phyloP scores from a whole-genome alignment of 202 grass and related monocot genomes.

The Digitaria exilis region DNA sequence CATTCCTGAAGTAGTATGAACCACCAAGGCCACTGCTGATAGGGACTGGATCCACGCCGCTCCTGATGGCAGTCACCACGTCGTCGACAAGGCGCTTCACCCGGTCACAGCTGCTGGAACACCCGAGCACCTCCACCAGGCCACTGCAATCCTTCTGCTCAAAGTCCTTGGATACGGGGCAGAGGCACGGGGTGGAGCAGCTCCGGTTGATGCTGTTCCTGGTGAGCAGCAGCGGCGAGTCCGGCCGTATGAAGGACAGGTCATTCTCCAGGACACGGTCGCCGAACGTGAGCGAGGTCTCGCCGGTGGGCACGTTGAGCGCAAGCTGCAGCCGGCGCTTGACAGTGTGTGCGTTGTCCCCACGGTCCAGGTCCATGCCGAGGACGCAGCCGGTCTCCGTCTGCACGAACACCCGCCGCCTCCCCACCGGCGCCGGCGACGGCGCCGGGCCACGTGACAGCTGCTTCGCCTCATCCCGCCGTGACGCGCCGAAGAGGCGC shows the following conservation, averaged over 20 bases:
- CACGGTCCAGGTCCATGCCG: constrained; percentile 74
- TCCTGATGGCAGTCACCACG: constrained; percentile 57
- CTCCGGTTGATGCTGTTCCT: constrained; percentile 79
- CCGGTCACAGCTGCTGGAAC: constrained; percentile 50
- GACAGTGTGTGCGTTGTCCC: constrained; percentile 78
- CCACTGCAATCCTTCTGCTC: constrained; percentile 58
- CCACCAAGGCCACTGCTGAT: constrained; percentile 76
- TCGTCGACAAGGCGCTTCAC: constrained; percentile 66
- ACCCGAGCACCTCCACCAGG: constrained; percentile 71
- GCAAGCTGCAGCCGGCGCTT: constrained; percentile 82
- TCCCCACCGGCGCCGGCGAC: constrained; percentile 42
- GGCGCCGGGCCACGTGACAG: background rate
- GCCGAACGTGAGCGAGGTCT: constrained; percentile 81
- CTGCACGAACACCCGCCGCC: constrained; percentile 81
- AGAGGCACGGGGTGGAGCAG: constrained; percentile 83
- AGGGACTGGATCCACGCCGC: constrained; percentile 63
- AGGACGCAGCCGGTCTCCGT: constrained; percentile 82
- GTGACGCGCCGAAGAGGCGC: constrained; percentile 33
- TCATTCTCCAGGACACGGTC: constrained; percentile 79
- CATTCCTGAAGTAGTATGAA: constrained; percentile 78
- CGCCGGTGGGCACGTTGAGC: constrained; percentile 78
- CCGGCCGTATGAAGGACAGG: constrained; percentile 58
- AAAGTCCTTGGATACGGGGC: constrained; percentile 50
- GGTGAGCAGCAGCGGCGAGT: constrained; percentile 77
- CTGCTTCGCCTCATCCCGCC: constrained; percentile 44